phyloP scores from a whole-genome alignment of 148 eudicot species.

The Amaranthus cruentus region DNA sequence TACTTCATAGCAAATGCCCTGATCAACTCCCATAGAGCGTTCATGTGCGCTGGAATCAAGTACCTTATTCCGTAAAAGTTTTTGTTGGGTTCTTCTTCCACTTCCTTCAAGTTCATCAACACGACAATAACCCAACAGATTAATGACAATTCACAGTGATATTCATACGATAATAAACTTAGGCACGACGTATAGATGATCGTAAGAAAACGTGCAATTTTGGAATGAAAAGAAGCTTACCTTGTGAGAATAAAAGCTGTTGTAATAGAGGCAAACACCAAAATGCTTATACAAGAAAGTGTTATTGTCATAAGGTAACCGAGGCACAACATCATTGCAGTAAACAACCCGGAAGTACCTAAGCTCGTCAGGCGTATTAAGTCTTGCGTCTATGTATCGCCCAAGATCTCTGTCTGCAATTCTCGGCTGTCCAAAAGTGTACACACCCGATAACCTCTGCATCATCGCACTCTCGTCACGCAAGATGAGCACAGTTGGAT shows the following conservation, averaged over 20 bases:
- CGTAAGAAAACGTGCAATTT: not conserved
- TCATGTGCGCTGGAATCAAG: constrained; percentile 50
- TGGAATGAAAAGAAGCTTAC: constrained; percentile 18
- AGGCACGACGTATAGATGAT: not conserved
- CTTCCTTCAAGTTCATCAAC: constrained; percentile 30
- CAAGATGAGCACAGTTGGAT: constrained; percentile 42
- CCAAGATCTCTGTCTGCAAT: constrained; percentile 55
- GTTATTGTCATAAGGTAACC: constrained; percentile 58
- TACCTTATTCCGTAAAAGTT: constrained; percentile 50
- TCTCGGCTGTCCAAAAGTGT: constrained; percentile 84
- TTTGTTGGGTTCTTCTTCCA: constrained; percentile 69
- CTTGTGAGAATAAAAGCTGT: constrained; percentile 54
- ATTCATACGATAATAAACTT: not conserved
- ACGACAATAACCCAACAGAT: constrained; percentile 3
- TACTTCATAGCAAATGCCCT: constrained; percentile 52
- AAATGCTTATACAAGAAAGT: constrained; percentile 62
- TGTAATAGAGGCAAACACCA: constrained; percentile 59
- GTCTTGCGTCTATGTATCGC: constrained; percentile 31
- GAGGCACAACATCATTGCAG: constrained; percentile 62
- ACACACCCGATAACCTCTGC: constrained; percentile 43
- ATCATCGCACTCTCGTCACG: constrained; percentile 42
- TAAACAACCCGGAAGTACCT: constrained; percentile 61
- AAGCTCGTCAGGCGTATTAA: constrained; percentile 20
- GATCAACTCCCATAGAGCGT: constrained; percentile 69
- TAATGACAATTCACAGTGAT: not conserved